Conservation (phyloP, 2,329 filamentous ascomycete genomes). For the Colletotrichum lupini region DNA sequence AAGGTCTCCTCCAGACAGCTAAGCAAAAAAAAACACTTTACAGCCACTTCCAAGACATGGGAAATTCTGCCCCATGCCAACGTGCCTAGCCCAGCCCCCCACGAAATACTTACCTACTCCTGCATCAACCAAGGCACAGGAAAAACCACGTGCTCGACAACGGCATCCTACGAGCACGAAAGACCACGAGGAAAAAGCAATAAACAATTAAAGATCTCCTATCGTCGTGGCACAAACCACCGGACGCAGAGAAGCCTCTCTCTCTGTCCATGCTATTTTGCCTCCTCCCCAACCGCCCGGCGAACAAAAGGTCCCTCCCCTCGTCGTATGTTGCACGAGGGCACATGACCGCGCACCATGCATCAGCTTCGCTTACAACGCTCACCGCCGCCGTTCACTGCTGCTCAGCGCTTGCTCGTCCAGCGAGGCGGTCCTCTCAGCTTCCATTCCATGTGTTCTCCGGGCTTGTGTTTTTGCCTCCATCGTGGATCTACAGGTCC, state of each 20-base stretch:
- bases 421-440: neutral
- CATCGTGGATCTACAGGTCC: neutral
- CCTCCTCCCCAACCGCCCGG: constrained; percentile 10
- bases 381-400: constrained; percentile 24
- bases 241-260: neutral
- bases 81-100: neutral
- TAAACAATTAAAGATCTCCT: neutral
- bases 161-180: neutral
- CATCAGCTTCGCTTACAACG: constrained; percentile 18
- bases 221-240: constrained; percentile 27
- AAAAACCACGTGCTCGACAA: constrained; percentile 23
- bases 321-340: constrained; percentile 21
- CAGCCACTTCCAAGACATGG: neutral
- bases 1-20: neutral
- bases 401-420: neutral
- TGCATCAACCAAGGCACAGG: constrained; percentile 3
- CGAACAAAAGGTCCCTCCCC: neutral
- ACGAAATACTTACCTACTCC: neutral
- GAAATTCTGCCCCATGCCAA: neutral
- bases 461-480: no score
- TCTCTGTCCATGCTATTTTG: neutral
- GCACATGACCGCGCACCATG: constrained; percentile 29
- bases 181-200: neutral
- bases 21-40: neutral
- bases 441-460: neutral